Evolutionary conservation across 1,284 basidiomycete genomes (phyloP).

Genomic region (Trichosporon sp.): DNA sequence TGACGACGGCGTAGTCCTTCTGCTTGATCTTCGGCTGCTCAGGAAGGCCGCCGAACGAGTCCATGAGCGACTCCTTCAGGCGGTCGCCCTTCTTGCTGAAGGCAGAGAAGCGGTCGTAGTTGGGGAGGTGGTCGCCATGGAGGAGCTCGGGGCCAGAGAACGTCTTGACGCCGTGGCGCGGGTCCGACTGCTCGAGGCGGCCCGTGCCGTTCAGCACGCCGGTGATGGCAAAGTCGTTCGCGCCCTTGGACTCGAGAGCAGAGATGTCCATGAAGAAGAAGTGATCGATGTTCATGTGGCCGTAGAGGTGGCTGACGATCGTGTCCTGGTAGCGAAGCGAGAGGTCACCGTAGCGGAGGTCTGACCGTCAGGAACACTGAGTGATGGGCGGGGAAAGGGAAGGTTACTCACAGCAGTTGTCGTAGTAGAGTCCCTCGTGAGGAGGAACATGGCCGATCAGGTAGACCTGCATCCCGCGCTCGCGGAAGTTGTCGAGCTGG

Average conservation of each 20-base stretch:
- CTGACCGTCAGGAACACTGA: slow-evolving; percentile 48
- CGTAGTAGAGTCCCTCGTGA: slow-evolving; percentile 73
- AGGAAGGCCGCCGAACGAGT: slow-evolving; percentile 47
- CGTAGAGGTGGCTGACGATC: slow-evolving; percentile 82
- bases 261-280: slow-evolving; percentile 51
- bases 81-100: slow-evolving; percentile 32
- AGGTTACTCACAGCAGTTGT: slow-evolving; percentile 58
- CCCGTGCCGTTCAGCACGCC: not conserved
- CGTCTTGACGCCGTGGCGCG: slow-evolving; percentile 13
- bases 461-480: slow-evolving; percentile 69
- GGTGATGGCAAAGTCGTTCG: not conserved
- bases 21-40: slow-evolving; percentile 57
- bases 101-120: slow-evolving; percentile 30
- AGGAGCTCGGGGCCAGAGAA: slow-evolving; percentile 26
- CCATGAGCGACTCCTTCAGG: slow-evolving; percentile 41
- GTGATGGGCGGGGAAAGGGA: not conserved
- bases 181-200: not conserved
- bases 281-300: slow-evolving; percentile 57
- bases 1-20: slow-evolving; percentile 68
- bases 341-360: slow-evolving; percentile 75
- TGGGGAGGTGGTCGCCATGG: slow-evolving; percentile 26
- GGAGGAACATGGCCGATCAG: slow-evolving; percentile 59
- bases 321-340: slow-evolving; percentile 82
- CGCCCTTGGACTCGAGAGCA: slow-evolving; percentile 34
- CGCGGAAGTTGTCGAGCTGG: slow-evolving; percentile 67